Conservation (phyloP, 805 yeast genomes). For the Starmera amethionina region DNA sequence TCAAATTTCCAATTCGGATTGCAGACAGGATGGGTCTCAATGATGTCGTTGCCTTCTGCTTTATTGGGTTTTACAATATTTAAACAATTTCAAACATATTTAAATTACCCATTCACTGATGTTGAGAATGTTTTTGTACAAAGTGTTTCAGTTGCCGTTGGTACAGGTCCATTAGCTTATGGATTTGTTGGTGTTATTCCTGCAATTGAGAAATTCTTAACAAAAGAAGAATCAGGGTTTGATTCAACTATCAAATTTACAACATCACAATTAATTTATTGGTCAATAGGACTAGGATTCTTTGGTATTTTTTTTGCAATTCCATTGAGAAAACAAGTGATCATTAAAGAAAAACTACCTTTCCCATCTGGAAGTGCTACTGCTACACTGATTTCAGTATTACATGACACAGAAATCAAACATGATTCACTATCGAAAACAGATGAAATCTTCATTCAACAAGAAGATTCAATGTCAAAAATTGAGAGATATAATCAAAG, state of each 20-base stretch:
- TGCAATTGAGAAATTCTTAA: constrained; percentile 83
- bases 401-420: constrained; percentile 56
- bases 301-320: constrained; percentile 96
- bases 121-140: constrained; percentile 93
- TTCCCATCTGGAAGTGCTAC: constrained; percentile 97
- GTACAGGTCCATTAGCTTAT: constrained; percentile 93
- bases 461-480: no score
- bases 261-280: constrained; percentile 49
- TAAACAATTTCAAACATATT: constrained; percentile 35
- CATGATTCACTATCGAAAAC: constrained; percentile 8
- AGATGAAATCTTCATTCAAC: background rate
- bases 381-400: constrained; percentile 81
- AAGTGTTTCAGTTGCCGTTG: constrained; percentile 92
- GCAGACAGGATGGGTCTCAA: constrained; percentile 98
- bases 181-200: constrained; percentile 95
- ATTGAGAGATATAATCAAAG: constrained; percentile 29
- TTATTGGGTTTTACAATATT: constrained; percentile 78
- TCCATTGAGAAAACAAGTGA: constrained; percentile 77
- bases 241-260: constrained; percentile 26
- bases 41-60: constrained; percentile 97
- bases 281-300: constrained; percentile 84
- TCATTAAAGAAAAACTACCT: constrained; percentile 76
- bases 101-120: constrained; percentile 51
- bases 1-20: constrained; percentile 94
- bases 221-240: constrained; percentile 67